Evolutionary conservation across 2,329 filamentous ascomycete genomes (phyloP), one percentile per base, ranked within the genome.

Genomic region (Exophiala dermatitidis): DNA sequence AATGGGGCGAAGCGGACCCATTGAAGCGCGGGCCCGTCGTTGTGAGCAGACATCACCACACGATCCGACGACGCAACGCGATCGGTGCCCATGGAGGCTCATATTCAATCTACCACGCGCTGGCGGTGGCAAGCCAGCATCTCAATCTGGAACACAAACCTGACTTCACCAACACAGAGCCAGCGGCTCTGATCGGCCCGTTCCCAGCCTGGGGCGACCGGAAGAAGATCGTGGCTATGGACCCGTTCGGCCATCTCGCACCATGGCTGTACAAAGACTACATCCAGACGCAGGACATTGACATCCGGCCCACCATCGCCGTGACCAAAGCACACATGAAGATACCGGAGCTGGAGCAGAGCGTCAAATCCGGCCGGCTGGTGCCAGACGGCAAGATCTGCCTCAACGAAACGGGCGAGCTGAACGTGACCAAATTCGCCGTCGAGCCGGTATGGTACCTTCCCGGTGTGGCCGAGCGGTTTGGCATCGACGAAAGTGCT

Each of bases 201-300:
- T 94, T 95, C 64, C 84, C 88, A 5, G 83, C 93, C 71, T 98
- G 91, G 91, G 81, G 80, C 29, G 88, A 95, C 67, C 81, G 80
- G 65, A 89, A 88, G 70, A 97, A 96, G 76, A 97, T 98, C 59
- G 91, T 98, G 10, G 88, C 91, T 12, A 95, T 98, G 89, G 91
- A 97, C 67, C 91, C 91, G 0, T 88, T 86, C 69, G 91, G 91
- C 5, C 93, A 97, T 72, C 74, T 95, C 55, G 81, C 85, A 8
- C 88, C 88, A 5, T 90, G 85, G 84, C 72, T 94, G 38, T 95
- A 85, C 74, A 86, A 86, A 60, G 83, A 91, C 58, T 78, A 81
- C 43, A 90, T 93, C 64, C 44, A 46, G 32, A 82, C 85, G 47
- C 83, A 96, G 42, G 82, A 88, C 62, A 80, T 94, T 34, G 88